phyloP scores from a whole-genome alignment of 768 basidiomycete genomes.

The Boletus huronensis region DNA sequence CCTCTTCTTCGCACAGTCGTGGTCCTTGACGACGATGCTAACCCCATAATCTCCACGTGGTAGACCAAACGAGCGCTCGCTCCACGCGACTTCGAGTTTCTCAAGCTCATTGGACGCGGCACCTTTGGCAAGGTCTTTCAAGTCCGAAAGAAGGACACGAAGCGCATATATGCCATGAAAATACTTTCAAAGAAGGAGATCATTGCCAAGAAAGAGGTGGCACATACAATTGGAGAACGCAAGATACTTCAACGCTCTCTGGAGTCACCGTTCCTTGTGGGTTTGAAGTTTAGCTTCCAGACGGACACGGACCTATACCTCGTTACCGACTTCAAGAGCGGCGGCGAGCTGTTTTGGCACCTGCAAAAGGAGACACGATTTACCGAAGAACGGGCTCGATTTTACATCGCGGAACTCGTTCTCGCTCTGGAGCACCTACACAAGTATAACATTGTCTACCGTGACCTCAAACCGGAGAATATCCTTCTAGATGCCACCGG shows the following conservation, averaged over 20 bases:
- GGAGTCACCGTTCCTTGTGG: constrained; percentile 95
- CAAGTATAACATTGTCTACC: constrained; percentile 94
- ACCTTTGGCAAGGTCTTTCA: constrained; percentile 99
- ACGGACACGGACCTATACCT: constrained; percentile 93
- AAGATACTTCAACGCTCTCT: constrained; percentile 94
- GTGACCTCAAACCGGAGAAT: constrained; percentile 98
- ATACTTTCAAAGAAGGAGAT: constrained; percentile 99
- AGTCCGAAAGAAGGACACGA: constrained; percentile 96
- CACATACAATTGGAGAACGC: constrained; percentile 98
- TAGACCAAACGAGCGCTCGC: constrained; percentile 83
- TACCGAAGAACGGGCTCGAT: constrained; percentile 87
- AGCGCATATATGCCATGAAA: constrained; percentile 99
- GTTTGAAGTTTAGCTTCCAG: constrained; percentile 97
- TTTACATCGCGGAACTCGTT: constrained; percentile 95
- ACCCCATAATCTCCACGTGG: constrained; percentile 16
- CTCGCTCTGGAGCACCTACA: constrained; percentile 95
- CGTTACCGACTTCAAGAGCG: constrained; percentile 98
- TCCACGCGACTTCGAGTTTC: constrained; percentile 97
- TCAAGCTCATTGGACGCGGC: constrained; percentile 96
- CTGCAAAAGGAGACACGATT: constrained; percentile 94
- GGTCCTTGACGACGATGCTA: constrained; percentile 19
- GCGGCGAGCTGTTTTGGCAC: constrained; percentile 98
- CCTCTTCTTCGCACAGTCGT: constrained; percentile 24
- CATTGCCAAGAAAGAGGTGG: constrained; percentile 97
- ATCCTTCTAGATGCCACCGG: constrained; percentile 98